Evolutionary conservation across 2,329 filamentous ascomycete genomes (phyloP).

Genomic region (Coniochaeta ligniaria): DNA sequence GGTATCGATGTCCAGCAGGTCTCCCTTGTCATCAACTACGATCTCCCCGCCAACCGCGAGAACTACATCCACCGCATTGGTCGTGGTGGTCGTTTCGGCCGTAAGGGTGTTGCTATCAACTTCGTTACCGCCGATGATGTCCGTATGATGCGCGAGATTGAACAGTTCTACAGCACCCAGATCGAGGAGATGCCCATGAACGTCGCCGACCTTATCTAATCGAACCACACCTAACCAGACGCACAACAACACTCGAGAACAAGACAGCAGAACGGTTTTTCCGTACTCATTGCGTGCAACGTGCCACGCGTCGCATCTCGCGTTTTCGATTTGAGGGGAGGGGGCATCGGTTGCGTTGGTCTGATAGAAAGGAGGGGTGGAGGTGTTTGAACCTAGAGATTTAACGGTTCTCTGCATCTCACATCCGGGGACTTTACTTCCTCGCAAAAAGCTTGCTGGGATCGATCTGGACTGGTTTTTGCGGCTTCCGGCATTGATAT

Average conservation of each 20-base stretch:
- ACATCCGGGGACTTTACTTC: conserved; percentile 3
- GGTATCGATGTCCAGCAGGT: conserved; percentile 99
- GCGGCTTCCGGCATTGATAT: conserved; percentile 14
- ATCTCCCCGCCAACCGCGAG: conserved; percentile 96
- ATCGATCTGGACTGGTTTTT: conserved; percentile 7
- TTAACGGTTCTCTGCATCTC: conserved; percentile 1
- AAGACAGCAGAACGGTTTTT: conserved; percentile 9
- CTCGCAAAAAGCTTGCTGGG: conserved; percentile 2
- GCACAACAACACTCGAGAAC: conserved; percentile 1
- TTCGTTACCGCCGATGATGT: conserved; percentile 99
- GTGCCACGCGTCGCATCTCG: conserved; percentile 4
- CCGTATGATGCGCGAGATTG: conserved; percentile 99
- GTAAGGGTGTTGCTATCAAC: conserved; percentile 99
- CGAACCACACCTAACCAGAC: not conserved
- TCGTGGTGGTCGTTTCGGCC: conserved; percentile 98
- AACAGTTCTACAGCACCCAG: conserved; percentile 99
- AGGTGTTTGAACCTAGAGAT: not conserved
- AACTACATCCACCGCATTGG: conserved; percentile 99
- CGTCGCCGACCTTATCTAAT: conserved; percentile 68
- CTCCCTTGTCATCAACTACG: conserved; percentile 99
- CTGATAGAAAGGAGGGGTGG: conserved; percentile 5
- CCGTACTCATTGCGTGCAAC: conserved; percentile 12
- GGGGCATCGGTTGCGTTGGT: conserved; percentile 1
- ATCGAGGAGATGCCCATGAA: conserved; percentile 99
- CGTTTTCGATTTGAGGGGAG: conserved; percentile 4